Evolutionary conservation across 306 rosid genomes (phyloP).

Genomic region (Rosa multiflora): DNA sequence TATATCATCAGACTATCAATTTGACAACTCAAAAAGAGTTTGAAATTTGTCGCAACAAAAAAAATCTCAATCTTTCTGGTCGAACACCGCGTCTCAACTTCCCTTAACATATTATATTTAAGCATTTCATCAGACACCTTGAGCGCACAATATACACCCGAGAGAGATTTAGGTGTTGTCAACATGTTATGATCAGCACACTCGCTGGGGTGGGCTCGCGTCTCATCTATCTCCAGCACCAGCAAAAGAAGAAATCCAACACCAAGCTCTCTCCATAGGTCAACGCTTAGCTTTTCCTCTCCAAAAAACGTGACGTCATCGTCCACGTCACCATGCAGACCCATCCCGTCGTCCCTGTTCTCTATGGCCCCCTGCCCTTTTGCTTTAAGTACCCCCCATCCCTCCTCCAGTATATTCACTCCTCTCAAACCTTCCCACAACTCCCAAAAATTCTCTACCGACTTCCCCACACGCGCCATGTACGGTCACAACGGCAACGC

Average conservation of each 20-base stretch:
- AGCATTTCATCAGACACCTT: neutral
- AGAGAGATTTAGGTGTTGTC: neutral
- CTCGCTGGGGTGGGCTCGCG: neutral
- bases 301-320: conserved; percentile 38
- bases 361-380: neutral
- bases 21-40: neutral
- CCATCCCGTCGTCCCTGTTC: conserved; percentile 6
- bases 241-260: neutral
- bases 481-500: conserved; percentile 31
- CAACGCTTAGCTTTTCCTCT: conserved; percentile 40
- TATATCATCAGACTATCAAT: neutral
- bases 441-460: neutral
- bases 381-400: conserved; percentile 36
- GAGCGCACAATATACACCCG: neutral
- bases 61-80: no score
- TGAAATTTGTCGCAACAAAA: no score
- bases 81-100: no score
- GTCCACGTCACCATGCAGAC: conserved; percentile 50
- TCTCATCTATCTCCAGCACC: neutral
- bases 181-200: neutral
- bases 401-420: conserved; percentile 7
- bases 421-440: neutral
- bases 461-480: conserved; percentile 54
- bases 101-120: neutral
- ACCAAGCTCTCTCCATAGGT: conserved; percentile 23